Evolutionary conservation across 108 stramenopile species (phyloP), one percentile per base, ranked within the genome.

Genomic region (Aurantiochytrium sp.): DNA sequence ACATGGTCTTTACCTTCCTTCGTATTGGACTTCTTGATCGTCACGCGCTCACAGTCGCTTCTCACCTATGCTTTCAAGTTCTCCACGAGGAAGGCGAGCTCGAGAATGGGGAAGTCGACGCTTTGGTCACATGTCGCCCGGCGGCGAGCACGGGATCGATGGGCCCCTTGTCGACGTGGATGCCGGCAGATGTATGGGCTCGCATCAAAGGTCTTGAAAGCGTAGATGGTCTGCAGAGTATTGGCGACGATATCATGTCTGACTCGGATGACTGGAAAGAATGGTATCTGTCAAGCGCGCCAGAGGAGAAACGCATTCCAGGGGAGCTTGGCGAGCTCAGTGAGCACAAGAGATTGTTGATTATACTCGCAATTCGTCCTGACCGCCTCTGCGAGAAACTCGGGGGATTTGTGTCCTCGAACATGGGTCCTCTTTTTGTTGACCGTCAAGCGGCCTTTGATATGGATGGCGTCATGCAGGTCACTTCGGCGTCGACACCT

Each of bases 21-120:
- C 90, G 94, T 18, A 90, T 95, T 60, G 96, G 96, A 19, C 90
- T 96, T 28, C 95, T 96, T 73, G 96, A 95, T 72, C 73, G 59
- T 12, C 95, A 96, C 92, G 95, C 96, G 89, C 89, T 96, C 21
- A 96, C 95, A 8, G 92, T 96, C 6, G 95, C 95, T 16, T 92
- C 95, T 12, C 89, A 95, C 72, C 87, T 96, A n/a, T 90, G 94
- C 12, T 91, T 96, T 25, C 93, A 92, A 59, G 95, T 96, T 14
- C 43, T 94, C 44, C 92, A 95, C n/a, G 94, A 95, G 73, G 95
- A 95, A 51, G 93, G 91, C 12, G 76, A 90, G 28, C 88, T 96
- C 21, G 58, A 89, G 19, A 44, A 58, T 25, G 93, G 94, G 28
- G 95, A 96, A 60, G 95, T 95, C 12, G 92, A 95, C 59, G 93